Conservation (phyloP, 108 stramenopile species). For the Conticribra weissflogii region DNA sequence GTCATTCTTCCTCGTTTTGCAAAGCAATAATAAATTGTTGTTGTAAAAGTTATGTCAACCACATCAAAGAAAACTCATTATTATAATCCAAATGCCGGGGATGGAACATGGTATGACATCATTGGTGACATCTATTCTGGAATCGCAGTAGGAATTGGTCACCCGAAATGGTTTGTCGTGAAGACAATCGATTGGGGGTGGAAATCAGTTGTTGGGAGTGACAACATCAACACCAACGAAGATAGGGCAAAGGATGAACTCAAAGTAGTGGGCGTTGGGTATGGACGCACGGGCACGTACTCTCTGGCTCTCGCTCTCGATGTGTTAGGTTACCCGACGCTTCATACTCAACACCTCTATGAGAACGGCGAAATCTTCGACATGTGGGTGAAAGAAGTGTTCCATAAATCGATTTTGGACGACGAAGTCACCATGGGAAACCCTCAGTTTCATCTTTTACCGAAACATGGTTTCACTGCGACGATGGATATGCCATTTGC, state of each 20-base stretch:
- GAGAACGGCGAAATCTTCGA: constrained; percentile 63
- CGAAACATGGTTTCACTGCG: constrained; percentile 59
- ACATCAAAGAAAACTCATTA: neutral
- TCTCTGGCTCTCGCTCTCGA: constrained; percentile 79
- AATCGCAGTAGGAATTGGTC: constrained; percentile 30
- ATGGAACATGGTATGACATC: constrained; percentile 16
- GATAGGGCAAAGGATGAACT: constrained; percentile 15
- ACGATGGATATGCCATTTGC: constrained; percentile 82
- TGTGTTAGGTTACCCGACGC: constrained; percentile 66
- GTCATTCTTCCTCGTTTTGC: too few species aligned
- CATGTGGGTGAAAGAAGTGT: constrained; percentile 61
- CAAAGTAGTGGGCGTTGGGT: constrained; percentile 83
- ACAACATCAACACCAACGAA: neutral
- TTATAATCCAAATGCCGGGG: constrained; percentile 14
- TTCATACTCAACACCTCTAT: constrained; percentile 86
- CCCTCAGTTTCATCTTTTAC: constrained; percentile 61
- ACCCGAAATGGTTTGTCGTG: constrained; percentile 29
- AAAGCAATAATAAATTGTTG: too few species aligned
- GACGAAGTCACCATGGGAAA: constrained; percentile 51
- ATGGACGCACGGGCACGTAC: constrained; percentile 84
- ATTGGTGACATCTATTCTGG: constrained; percentile 38
- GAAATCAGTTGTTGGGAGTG: constrained; percentile 9
- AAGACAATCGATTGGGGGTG: constrained; percentile 21
- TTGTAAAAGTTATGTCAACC: neutral
- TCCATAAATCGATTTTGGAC: constrained; percentile 55